Conservation (phyloP, 352 stramenopile species). For the Phytopythium helicoides region DNA sequence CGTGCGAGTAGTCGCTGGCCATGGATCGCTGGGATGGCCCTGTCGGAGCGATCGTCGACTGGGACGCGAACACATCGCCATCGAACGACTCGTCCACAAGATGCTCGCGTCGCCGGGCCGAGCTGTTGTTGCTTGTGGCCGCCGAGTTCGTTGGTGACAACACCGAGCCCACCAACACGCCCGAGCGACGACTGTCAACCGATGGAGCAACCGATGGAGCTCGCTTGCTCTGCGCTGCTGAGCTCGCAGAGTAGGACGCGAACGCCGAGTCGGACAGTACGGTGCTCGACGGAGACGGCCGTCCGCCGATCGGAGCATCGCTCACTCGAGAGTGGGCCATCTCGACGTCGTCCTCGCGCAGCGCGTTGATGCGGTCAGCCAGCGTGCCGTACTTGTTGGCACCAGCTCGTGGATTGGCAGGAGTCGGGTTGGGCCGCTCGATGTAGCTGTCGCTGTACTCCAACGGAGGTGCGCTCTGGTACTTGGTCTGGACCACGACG, state of each 20-base stretch:
- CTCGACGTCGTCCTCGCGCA: slow-evolving; percentile 43
- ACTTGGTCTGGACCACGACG: slow-evolving; percentile 25
- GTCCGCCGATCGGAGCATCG: slow-evolving; percentile 15
- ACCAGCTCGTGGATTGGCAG: not conserved
- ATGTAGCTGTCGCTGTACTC: too few species aligned
- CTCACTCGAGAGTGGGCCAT: slow-evolving; percentile 58
- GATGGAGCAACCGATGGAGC: slow-evolving; percentile 25
- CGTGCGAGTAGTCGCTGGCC: slow-evolving; percentile 28
- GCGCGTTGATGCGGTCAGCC: slow-evolving; percentile 58
- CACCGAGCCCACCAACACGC: slow-evolving; percentile 32
- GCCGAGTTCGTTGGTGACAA: slow-evolving; percentile 25
- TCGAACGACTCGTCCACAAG: slow-evolving; percentile 33
- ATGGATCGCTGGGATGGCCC: slow-evolving; percentile 23
- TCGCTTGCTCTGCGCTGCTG: slow-evolving; percentile 17
- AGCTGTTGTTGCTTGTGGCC: slow-evolving; percentile 10
- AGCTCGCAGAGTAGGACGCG: slow-evolving; percentile 3
- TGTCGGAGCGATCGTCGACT: slow-evolving; percentile 16
- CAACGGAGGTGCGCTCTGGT: slow-evolving; percentile 13
- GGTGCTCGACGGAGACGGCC: slow-evolving; percentile 4
- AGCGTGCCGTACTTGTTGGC: slow-evolving; percentile 32
- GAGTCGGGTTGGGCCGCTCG: too few species aligned
- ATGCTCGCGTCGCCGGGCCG: slow-evolving; percentile 16
- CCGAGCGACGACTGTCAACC: slow-evolving; percentile 22
- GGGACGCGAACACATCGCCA: slow-evolving; percentile 29
- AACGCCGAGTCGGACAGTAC: slow-evolving; percentile 5